Evolutionary conservation across 257 asterid species (phyloP).

Genomic region (Solanum tarapatanum): DNA sequence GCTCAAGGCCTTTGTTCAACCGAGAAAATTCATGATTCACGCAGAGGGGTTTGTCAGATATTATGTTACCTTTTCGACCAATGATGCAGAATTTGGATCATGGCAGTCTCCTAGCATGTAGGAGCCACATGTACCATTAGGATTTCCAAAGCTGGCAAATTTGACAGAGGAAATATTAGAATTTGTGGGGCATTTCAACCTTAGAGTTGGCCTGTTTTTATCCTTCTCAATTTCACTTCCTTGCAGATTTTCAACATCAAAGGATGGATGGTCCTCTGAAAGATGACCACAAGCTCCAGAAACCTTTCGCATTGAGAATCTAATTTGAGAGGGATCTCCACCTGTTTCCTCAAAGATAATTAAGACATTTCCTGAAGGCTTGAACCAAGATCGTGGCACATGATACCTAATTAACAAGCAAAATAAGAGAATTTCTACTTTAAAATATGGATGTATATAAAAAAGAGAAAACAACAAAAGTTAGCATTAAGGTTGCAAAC

Average conservation of each 20-base stretch:
- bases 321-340: constrained; percentile 64
- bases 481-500: not conserved
- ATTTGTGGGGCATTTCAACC: constrained; percentile 41
- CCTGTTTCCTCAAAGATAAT: constrained; percentile 87
- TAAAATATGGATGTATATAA: not conserved
- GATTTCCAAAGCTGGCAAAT: constrained; percentile 69
- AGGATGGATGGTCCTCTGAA: constrained; percentile 58
- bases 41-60: not conserved
- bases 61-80: constrained; percentile 32
- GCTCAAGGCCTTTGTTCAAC: not conserved
- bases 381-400: constrained; percentile 90
- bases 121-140: constrained; percentile 58
- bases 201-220: constrained; percentile 17
- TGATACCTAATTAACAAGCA: constrained; percentile 55
- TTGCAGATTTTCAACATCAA: constrained; percentile 20
- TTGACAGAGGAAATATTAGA: constrained; percentile 36
- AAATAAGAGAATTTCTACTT: not conserved
- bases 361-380: constrained; percentile 61
- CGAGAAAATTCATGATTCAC: not conserved
- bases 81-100: constrained; percentile 34
- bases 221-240: constrained; percentile 10
- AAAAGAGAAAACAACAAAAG: not conserved
- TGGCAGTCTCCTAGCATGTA: constrained; percentile 42
- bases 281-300: constrained; percentile 37
- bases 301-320: constrained; percentile 46